phyloP scores from a whole-genome alignment of 1,284 basidiomycete species.

The Melampsora americana region DNA sequence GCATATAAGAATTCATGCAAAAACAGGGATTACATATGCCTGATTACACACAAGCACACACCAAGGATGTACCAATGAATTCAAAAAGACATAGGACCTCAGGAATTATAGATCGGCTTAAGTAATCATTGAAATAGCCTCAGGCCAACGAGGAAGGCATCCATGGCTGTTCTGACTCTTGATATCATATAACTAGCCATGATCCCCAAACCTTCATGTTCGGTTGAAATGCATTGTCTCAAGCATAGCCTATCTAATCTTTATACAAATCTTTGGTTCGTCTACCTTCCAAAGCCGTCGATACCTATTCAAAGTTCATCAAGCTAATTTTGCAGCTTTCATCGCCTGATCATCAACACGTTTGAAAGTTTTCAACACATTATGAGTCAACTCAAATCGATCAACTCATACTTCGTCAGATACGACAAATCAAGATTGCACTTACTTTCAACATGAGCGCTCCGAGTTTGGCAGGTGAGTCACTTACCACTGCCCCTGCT shows the following conservation, averaged over 20 bases:
- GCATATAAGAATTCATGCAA: no score
- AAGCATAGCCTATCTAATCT: not conserved
- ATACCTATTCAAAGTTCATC: not conserved
- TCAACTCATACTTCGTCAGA: not conserved
- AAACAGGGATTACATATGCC: no score
- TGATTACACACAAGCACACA: no score
- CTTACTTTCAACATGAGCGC: constrained; percentile 75
- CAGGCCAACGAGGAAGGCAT: no score
- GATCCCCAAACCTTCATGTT: not conserved
- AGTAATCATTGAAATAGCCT: no score
- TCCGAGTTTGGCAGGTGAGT: constrained; percentile 94
- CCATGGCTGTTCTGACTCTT: no score
- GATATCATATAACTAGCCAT: not conserved
- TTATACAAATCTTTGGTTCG: not conserved
- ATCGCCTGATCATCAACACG: not conserved
- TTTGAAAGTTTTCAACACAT: no score
- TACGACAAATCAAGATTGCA: not conserved
- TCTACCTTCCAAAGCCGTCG: not conserved
- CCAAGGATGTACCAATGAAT: no score
- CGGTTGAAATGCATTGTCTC: not conserved
- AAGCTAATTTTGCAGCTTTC: not conserved
- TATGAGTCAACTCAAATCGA: not conserved
- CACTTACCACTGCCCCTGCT: constrained; percentile 89
- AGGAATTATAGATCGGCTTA: no score
- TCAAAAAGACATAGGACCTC: no score